Percentiles rank a stretch among this genome's conserved stretches.
These are phyloP conservation scores for Septoria petroselini DNA, from an alignment of 2,329 filamentous ascomycete genomes.

Conservation along the genomic window DNA sequence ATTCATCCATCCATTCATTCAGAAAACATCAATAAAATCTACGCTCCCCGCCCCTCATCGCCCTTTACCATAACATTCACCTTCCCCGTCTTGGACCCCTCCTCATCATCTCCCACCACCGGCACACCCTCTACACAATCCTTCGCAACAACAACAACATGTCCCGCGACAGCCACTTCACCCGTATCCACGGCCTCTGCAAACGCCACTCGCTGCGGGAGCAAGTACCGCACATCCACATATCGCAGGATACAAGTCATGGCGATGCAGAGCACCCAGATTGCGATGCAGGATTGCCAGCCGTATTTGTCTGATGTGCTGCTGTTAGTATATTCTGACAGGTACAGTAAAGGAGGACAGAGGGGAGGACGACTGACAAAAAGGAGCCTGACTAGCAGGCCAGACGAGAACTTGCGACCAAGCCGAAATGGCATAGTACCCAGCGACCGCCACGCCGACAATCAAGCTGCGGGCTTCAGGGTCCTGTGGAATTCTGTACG, in stretches of 20 bases:
- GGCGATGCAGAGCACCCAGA: conserved; percentile 47
- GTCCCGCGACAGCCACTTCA: conserved; percentile 24
- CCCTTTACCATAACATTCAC: conserved; percentile 11
- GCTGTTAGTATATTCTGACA: neutral
- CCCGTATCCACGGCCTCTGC: conserved; percentile 22
- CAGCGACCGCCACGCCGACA: conserved; percentile 50
- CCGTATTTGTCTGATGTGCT: conserved; percentile 41
- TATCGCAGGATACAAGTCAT: conserved; percentile 47
- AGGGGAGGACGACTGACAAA: conserved; percentile 37
- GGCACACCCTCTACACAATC: conserved; percentile 6
- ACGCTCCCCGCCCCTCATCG: conserved; percentile 1
- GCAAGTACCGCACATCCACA: conserved; percentile 46
- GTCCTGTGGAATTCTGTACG: conserved; percentile 46
- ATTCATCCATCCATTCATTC: too few species aligned
- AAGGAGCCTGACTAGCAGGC: conserved; percentile 52
- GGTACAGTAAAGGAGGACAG: too few species aligned
- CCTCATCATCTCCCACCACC: neutral
- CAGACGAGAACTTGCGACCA: conserved; percentile 54
- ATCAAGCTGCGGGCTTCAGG: conserved; percentile 51
- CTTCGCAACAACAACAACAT: conserved; percentile 18
- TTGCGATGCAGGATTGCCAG: conserved; percentile 49
- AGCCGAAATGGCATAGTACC: conserved; percentile 51
- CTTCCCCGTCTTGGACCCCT: conserved; percentile 12
- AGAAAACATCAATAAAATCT: too few species aligned
- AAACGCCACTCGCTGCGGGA: conserved; percentile 28